Base-by-base conservation (phyloP, 768 basidiomycete species). In the Phlegmacium glaucopus region DNA sequence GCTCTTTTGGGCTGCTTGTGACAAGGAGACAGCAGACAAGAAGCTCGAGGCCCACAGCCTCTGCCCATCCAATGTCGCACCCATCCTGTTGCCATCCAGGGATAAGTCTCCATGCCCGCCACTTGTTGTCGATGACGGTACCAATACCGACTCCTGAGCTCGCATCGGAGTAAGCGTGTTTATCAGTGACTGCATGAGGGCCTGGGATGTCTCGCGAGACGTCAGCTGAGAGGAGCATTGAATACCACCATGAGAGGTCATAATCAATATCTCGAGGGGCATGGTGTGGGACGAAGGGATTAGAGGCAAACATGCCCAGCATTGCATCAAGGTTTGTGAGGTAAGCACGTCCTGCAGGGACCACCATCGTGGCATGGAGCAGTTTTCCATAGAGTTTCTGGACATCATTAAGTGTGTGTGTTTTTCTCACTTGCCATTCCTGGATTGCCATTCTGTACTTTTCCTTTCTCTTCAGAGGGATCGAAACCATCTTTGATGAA, bases 1-100 rank as follows among this genome's bases (percentile, higher is more conserved):
- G 53, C 4, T 37, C 38, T 8, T 4, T 46, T 4, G 11, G 30
- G 11, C 11, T 32, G 2, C 16, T 17, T 8, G 15, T 29, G 18
- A 26, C 30, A 7, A 27, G 15, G 1, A 42, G 41, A 0, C 57
- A 43, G 1, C 7, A 40, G 25, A 67, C 44, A 28, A 76, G 68
- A n/a, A 76, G 52, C 26, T 75, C 61, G 41, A 78, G 68, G 0
- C 68, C 68, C 7, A 75, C 50, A 0, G 67, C 68, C 50, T 79
- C 72, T 0, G 72, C 73, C 74, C 75, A 78, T 0, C 50, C 58
- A 46, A 77, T 78, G 46, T 76, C 69, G 1, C 60, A 32, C 0
- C 58, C 35, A 26, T 61, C 50, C 2, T 34, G 18, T 11, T 60
- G 40, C 72, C 71, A 75, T 0, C 59, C 61, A 1, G 35, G 36